Base-by-base conservation (phyloP, 2,329 filamentous ascomycete genomes). In the Drechslerella stenobrocha region DNA sequence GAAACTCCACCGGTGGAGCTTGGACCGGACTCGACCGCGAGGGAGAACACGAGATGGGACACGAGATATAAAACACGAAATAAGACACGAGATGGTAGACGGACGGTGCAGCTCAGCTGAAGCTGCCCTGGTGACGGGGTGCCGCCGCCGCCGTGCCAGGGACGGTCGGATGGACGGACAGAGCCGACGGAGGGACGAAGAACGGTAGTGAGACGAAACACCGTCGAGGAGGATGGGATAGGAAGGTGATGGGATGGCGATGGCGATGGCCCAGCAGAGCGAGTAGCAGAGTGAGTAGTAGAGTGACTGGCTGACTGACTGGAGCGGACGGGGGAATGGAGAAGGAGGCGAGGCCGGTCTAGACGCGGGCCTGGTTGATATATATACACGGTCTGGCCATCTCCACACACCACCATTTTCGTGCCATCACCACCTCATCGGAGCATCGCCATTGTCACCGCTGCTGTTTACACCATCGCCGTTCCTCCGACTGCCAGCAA, bases 351-450 rank as follows among this genome's bases (percentile, higher is more conserved):
- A 69, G 57, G 57, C 64, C 64, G 64, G 58, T 69, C 57, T 69
- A 69, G 64, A 69, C 58, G 58, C 53, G 63, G 63, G 51, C 53
- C 57, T 58, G 53, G 63, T 69, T 69, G 63, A 69, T 63, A 42
- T 42, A 42, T 42, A 42, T 20, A 5, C 6, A 37, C 20, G 42
- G 4, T 2, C n/a, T n/a, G 24, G 13, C 24, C 22, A n/a, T n/a
- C n/a, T n/a, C n/a, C n/a, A n/a, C n/a, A n/a, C n/a, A n/a, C n/a
- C n/a, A n/a, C n/a, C n/a, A n/a, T n/a, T n/a, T n/a, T n/a, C n/a
- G n/a, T n/a, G n/a, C n/a, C n/a, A n/a, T n/a, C n/a, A n/a, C n/a
- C n/a, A n/a, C n/a, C n/a, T n/a, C n/a, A n/a, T n/a, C n/a, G n/a
- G n/a, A n/a, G n/a, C n/a, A n/a, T n/a, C n/a, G n/a, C n/a, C n/a